Conservation (phyloP, 1,284 basidiomycete genomes). For the Wolfiporia cocos region DNA sequence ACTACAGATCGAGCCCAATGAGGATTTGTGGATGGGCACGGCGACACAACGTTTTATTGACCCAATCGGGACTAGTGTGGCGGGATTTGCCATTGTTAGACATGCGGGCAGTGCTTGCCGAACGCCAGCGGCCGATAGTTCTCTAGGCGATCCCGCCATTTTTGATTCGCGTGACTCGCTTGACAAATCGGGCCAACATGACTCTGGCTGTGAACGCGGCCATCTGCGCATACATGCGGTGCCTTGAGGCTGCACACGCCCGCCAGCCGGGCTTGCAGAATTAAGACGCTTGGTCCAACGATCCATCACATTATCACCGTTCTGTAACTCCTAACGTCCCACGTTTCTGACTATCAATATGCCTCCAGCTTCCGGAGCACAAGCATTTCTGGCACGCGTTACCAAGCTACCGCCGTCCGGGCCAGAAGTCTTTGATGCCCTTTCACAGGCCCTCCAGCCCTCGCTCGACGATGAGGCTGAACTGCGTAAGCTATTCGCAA, state of each 20-base stretch:
- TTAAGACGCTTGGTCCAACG: too few species aligned
- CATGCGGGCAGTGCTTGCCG: too few species aligned
- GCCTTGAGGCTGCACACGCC: neutral
- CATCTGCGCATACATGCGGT: neutral
- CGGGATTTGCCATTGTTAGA: too few species aligned
- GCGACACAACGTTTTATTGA: too few species aligned
- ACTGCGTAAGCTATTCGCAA: conserved; percentile 48
- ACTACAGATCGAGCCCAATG: too few species aligned
- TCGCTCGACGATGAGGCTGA: conserved; percentile 48
- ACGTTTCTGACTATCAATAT: too few species aligned
- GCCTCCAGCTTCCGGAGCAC: conserved; percentile 29
- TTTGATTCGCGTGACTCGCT: neutral
- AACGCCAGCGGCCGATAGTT: too few species aligned
- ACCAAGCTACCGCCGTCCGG: conserved; percentile 32
- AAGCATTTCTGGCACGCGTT: conserved; percentile 37
- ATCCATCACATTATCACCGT: too few species aligned
- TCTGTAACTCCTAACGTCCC: too few species aligned
- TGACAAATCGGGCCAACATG: neutral
- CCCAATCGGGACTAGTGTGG: too few species aligned
- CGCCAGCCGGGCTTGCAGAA: neutral
- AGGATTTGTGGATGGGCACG: too few species aligned
- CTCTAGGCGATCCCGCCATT: neutral
- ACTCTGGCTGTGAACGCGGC: neutral
- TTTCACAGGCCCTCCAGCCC: conserved; percentile 32
- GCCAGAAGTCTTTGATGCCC: conserved; percentile 33